phyloP scores from a whole-genome alignment of 108 stramenopile genomes.

The Skeletonema tropicum region DNA sequence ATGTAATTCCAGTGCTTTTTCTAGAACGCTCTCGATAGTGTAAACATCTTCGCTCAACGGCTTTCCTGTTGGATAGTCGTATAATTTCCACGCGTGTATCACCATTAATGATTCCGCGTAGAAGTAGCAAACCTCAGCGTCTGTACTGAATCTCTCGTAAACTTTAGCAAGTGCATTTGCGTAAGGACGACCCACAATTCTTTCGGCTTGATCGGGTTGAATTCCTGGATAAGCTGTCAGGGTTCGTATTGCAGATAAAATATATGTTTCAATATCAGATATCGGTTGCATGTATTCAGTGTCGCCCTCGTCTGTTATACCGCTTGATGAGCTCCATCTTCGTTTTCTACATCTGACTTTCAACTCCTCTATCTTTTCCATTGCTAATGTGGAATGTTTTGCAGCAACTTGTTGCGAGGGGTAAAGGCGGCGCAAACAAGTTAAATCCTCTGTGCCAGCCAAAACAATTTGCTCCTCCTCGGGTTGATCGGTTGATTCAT shows the following conservation, averaged over 20 bases:
- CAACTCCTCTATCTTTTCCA: conserved; percentile 73
- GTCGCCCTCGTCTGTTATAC: neutral
- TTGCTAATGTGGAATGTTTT: conserved; percentile 64
- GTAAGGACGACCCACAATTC: conserved; percentile 74
- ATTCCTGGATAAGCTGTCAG: conserved; percentile 73
- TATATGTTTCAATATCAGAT: conserved; percentile 65
- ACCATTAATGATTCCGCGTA: conserved; percentile 83
- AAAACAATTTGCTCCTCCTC: conserved; percentile 53
- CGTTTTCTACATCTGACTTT: conserved; percentile 46
- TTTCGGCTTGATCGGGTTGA: conserved; percentile 54
- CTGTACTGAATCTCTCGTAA: conserved; percentile 62
- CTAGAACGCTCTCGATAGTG: conserved; percentile 65
- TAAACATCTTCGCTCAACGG: conserved; percentile 68
- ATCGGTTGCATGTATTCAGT: conserved; percentile 34
- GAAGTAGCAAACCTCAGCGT: conserved; percentile 80
- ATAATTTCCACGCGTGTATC: conserved; percentile 87
- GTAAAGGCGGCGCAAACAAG: conserved; percentile 62
- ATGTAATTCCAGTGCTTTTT: conserved; percentile 59
- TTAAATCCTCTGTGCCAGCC: conserved; percentile 24
- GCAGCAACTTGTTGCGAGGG: conserved; percentile 83
- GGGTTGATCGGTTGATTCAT: conserved; percentile 75
- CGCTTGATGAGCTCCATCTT: conserved; percentile 15
- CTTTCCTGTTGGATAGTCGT: conserved; percentile 79
- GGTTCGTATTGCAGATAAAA: conserved; percentile 70
- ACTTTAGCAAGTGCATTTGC: conserved; percentile 72